Base-by-base conservation (phyloP, 345 rosid species). In the Acer saccharum region DNA sequence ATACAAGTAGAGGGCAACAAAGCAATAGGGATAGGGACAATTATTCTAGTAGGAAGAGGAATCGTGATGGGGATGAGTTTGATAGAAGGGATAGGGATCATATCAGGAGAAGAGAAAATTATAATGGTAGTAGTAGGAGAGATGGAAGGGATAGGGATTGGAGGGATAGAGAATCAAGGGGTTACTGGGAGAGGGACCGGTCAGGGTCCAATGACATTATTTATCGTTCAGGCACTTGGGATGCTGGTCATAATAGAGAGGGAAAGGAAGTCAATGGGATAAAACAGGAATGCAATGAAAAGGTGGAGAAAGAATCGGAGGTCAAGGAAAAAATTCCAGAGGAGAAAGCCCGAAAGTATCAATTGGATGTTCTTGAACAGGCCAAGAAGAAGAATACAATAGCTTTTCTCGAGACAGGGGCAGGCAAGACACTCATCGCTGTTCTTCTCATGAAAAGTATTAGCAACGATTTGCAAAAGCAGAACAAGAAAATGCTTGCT, bases 331-430 rank as follows among this genome's bases (percentile, higher is more conserved):
- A 89, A 74, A 68, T 89, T 65, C 89, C 89, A 41, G 98, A 92
- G 84, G 98, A 93, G 83, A 87, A 96, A 69, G 99, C 98, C 12
- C 94, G 99, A 10, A 75, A 89, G 65, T 96, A 96, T 82, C 99
- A 96, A 61, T 86, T 94, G 83, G 99, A 96, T 82, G 99, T 94
- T 73, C 97, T 96, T 71, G 98, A 96, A 71, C 99, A 96, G 77
- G 99, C 99, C 4, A 92, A 90, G 90, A 85, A 83, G 70, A 91
- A 81, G 81, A 96, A 96, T 85, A 96, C 98, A 0, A 96, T 96
- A 60, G 98, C 99, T 72, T 96, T 96, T 77, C 98, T 96, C 44
- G 99, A 96, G 84, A 96, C 99, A 0, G 99, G 99, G 44, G 97
- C 98, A 2, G 99, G 99, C 79, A 96, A 96, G 94, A 96, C 99